Evolutionary conservation across 176 grass and related monocot species (phyloP), one percentile per base, ranked within the genome.

Genomic region (Eragrostis curvula): DNA sequence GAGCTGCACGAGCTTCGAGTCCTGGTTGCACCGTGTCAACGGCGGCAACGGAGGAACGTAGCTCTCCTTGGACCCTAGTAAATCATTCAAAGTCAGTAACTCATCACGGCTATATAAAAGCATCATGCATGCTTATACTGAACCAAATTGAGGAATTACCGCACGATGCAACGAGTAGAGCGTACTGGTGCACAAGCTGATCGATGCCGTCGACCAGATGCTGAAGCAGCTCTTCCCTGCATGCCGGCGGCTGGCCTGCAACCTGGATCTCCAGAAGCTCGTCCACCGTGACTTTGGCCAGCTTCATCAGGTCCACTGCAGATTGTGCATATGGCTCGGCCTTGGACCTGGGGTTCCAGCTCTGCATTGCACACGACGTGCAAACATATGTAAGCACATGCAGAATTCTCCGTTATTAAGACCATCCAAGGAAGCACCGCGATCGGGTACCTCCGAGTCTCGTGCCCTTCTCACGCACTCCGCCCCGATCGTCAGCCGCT

Each of bases 21-120:
- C 93, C 65, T 95, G 93, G 79, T 88, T 90, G 71, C 93, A 95
- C 48, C 93, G 58, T 27, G 93, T 92, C 85, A 95, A 61, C 15
- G 89, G 74, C 15, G 90, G 90, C 70, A 88, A 67, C 27, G 55
- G 10, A 8, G 90, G 87, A 0, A 90, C 29, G 83, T 76, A 94
- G 81, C 52, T 90, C 68, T 92, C 72, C 79, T 86, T 95, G 24
- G 69, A 84, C 3, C 89, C 92, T 91, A 23, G 25, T 11, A 11
- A 7, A 11, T n/a, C 44, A 6, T 45, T 45, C 44, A 11, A 9
- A 45, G 6, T 45, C 44, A 45, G 5, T 45, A 45, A 45, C 44
- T 45, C 6, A 45, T n/a, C n/a, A n/a, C n/a, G n/a, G n/a, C n/a
- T n/a, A n/a, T n/a, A n/a, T n/a, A n/a, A n/a, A n/a, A n/a, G n/a